Evolutionary conservation across 371 early-diverging fungal species (phyloP).

Genomic region (Lichtheimia ornata): DNA sequence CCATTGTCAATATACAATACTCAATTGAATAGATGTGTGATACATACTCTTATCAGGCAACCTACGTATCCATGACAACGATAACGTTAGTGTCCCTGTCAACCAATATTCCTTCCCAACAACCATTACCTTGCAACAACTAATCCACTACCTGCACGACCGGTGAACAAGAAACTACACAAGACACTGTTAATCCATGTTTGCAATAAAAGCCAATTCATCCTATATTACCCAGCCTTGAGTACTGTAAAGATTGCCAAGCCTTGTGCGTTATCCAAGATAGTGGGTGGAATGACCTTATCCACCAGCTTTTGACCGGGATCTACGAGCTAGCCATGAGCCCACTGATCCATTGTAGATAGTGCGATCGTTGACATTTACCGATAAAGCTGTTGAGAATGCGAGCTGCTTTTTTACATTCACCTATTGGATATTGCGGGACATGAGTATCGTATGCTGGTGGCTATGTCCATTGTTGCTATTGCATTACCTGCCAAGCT

Average conservation of each 20-base stretch:
- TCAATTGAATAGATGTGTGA: too few relatives aligned
- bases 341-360: too few relatives aligned
- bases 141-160: conserved; percentile 88
- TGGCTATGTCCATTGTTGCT: not conserved
- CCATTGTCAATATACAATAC: too few relatives aligned
- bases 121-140: conserved; percentile 72
- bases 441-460: not conserved
- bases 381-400: conserved; percentile 77
- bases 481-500: conserved; percentile 16
- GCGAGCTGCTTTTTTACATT: conserved; percentile 77
- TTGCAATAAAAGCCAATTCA: too few relatives aligned
- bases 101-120: not conserved
- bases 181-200: too few relatives aligned
- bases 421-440: conserved; percentile 36
- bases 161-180: conserved; percentile 81
- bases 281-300: conserved; percentile 73
- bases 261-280: conserved; percentile 81
- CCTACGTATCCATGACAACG: conserved; percentile 37
- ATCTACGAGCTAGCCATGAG: conserved; percentile 26
- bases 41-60: conserved; percentile 20
- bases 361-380: conserved; percentile 19
- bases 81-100: conserved; percentile 65
- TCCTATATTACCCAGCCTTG: conserved; percentile 64
- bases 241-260: conserved; percentile 90
- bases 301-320: conserved; percentile 68